Base-by-base conservation (phyloP, 2,329 filamentous ascomycete species). In the Rachicladosporium sp. region DNA sequence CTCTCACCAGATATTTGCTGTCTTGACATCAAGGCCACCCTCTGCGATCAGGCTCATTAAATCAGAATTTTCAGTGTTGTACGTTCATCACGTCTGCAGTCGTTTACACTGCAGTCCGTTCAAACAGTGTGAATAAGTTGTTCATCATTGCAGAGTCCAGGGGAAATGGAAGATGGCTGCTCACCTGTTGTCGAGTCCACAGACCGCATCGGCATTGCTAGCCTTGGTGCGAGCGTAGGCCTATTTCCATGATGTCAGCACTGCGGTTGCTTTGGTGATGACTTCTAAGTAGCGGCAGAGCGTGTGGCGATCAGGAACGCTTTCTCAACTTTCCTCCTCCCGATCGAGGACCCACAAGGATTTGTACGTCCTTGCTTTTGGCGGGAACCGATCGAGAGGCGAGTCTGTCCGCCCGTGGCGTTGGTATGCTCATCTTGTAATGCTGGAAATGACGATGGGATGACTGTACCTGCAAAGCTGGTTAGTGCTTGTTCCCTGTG, bases 101-200 rank as follows among this genome's bases (percentile, higher is more conserved):
- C 65, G 64, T 62, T 67, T 68, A 68, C 61, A 58, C 55, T 58
- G 62, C 59, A 59, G 57, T 61, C 61, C 62, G 67, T 65, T 78
- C 74, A 76, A 75, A 78, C 74, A 78, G 74, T 78, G 74, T 78
- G 74, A 78, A 78, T 78, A 78, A 27, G 66, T 67, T 56, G 64
- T 70, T 78, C 74, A 78, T 78, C 74, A 77, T 76, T 52, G 58
- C 62, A 66, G 50, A 46, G 58, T 12, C 12, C 10, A 36, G 29
- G 34, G 33, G 35, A 33, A 36, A 12, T 29, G 19, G 33, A 32
- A 30, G 21, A 35, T 34, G 10, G 29, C 35, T 29, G 36, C 45
- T 43, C 42, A 55, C 48, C 48, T 7, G 8, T 27, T 27, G 4
- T 27, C 7, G 4, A 27, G 8, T 27, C 23, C 4, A 4, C 23